phyloP scores from a whole-genome alignment of 768 basidiomycete genomes.

The Crepidotus variabilis region DNA sequence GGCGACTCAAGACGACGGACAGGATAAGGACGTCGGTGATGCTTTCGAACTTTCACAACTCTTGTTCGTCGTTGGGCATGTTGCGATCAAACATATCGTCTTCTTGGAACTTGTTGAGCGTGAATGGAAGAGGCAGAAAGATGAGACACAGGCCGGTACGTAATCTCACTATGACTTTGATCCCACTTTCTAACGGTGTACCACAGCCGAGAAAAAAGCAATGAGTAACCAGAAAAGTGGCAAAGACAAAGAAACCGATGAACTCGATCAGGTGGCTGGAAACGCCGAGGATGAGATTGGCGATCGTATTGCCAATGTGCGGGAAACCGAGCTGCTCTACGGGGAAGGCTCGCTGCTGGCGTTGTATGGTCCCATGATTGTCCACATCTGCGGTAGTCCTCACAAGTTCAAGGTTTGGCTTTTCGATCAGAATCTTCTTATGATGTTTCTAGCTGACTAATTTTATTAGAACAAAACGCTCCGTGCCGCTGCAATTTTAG shows the following conservation, averaged over 20 bases:
- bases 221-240: conserved; percentile 29
- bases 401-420: conserved; percentile 82
- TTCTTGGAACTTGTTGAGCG: conserved; percentile 93
- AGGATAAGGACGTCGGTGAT: conserved; percentile 62
- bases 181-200: neutral
- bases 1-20: conserved; percentile 12
- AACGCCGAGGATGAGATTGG: conserved; percentile 99
- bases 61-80: conserved; percentile 94
- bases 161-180: neutral
- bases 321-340: conserved; percentile 86
- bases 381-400: conserved; percentile 87
- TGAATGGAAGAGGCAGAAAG: conserved; percentile 96
- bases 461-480: conserved; percentile 71
- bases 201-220: conserved; percentile 54
- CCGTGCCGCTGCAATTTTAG: conserved; percentile 80
- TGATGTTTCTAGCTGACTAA: conserved; percentile 4
- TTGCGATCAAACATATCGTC: conserved; percentile 96
- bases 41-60: conserved; percentile 89
- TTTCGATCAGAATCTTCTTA: neutral
- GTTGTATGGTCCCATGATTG: conserved; percentile 85
- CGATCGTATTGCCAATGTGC: conserved; percentile 77
- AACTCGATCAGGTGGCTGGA: conserved; percentile 95
- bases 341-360: conserved; percentile 79
- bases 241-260: conserved; percentile 61
- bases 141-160: conserved; percentile 77